Base-by-base conservation (phyloP, 495 filamentous ascomycete genomes). In the Penicillium crystallinum region DNA sequence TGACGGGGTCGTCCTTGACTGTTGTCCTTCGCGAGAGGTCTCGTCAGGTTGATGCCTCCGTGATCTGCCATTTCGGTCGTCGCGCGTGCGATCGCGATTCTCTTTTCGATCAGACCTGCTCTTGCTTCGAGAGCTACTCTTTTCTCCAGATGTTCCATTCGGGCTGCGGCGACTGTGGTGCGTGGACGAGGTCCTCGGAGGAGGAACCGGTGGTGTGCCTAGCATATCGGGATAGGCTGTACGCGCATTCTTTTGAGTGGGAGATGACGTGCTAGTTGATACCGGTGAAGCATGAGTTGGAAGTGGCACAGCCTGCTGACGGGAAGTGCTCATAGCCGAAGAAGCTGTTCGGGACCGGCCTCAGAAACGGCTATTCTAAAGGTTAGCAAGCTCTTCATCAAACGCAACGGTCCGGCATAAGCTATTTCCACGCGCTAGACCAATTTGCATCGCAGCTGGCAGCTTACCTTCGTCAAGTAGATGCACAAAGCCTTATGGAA, bases 291-390 rank as follows among this genome's bases (percentile, higher is more conserved):
- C 54, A 66, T 69, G 64, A 42, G 67, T 59, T 42, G 67, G 55
- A 36, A 61, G 65, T 45, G 68, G 68, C 53, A 70, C 51, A 40
- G 67, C 58, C 60, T 67, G 68, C 53, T 64, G 60, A 59, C 50
- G 63, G 37, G 67, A 57, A 62, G 67, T 65, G 68, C 61, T 75
- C 74, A 77, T 77, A 69, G 72, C 67, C 67, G 62, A 67, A 60
- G 57, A 70, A 66, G 56, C 65, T 68, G 70, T 49, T 63, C 49
- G 56, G 55, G 59, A 57, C 66, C 61, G 49, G 61, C 54, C 55
- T 57, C 46, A 58, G 60, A 45, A 59, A 55, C 53, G 54, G 59
- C 67, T 76, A 56, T 30, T 49, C 50, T 47, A 48, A n/a, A 33
- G 49, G 46, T 72, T 57, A 73, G 68, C 54, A 61, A 42, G 15